phyloP scores from a whole-genome alignment of 73 alveolate genomes.

The Tetrahymena elliotti region DNA sequence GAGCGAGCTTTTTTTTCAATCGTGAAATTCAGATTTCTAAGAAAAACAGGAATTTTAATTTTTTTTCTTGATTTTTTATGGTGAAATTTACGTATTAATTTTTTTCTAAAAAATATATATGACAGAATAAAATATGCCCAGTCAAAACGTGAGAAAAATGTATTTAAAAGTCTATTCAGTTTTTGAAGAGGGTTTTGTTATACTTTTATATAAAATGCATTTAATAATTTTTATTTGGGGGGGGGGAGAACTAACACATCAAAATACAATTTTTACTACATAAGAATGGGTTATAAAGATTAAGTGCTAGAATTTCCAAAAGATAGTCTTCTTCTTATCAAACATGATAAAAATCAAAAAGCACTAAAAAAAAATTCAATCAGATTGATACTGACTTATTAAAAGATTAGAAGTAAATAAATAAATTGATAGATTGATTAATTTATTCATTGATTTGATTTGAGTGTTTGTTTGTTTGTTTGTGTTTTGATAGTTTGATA shows the following conservation, averaged over 20 bases:
- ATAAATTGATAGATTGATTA: background rate
- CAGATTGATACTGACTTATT: background rate
- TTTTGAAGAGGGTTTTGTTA: background rate
- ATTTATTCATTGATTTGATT: too few relatives aligned
- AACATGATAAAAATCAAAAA: background rate
- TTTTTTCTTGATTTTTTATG: background rate
- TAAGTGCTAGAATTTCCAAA: background rate
- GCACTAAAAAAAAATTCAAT: background rate
- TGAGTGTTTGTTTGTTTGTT: too few relatives aligned
- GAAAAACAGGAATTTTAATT: background rate
- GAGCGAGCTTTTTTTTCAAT: background rate
- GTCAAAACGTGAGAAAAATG: background rate
- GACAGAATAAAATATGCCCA: background rate
- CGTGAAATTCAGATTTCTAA: background rate
- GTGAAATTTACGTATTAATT: background rate
- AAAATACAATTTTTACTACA: too few relatives aligned
- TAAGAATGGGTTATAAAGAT: background rate
- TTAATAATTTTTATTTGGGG: background rate
- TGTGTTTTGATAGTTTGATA: too few relatives aligned
- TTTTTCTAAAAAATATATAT: background rate
- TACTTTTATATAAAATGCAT: background rate
- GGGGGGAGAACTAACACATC: background rate
- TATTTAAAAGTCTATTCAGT: background rate
- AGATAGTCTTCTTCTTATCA: background rate
- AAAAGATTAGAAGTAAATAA: background rate